Evolutionary conservation across 2,329 filamentous ascomycete genomes (phyloP).

Genomic region (Aspergillus transmontanensis): DNA sequence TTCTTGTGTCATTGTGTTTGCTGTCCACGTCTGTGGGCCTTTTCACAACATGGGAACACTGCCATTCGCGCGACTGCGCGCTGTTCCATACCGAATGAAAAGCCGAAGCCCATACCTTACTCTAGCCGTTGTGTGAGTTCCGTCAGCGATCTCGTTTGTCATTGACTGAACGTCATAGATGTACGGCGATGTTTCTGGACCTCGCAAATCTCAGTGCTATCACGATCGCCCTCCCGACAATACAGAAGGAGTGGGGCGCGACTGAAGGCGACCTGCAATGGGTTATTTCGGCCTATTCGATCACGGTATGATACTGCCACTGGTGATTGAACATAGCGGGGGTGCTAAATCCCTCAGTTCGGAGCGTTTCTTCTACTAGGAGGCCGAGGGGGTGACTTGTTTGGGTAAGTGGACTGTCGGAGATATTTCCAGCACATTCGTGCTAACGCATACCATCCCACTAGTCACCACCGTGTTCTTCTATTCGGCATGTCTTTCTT

Average conservation of each 20-base stretch:
- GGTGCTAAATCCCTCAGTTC: not conserved
- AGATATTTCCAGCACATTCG: not conserved
- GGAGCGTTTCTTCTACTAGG: not conserved
- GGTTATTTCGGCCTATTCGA: not conserved
- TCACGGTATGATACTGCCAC: not conserved
- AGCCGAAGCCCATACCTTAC: not conserved
- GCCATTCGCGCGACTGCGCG: not conserved
- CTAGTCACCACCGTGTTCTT: not conserved
- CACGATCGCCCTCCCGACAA: not conserved
- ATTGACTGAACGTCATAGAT: not conserved
- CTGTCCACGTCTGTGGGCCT: no score
- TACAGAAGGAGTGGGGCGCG: not conserved
- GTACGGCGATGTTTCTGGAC: not conserved
- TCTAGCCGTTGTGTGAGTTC: not conserved
- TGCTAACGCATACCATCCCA: not conserved
- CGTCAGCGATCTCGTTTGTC: not conserved
- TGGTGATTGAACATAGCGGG: not conserved
- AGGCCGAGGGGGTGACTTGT: not conserved
- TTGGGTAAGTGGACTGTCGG: not conserved
- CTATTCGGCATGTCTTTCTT: not conserved
- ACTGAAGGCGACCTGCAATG: not conserved
- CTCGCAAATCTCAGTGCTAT: not conserved
- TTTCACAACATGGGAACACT: no score
- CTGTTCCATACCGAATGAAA: not conserved
- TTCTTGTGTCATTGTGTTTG: not conserved